phyloP scores from a whole-genome alignment of 129 eudicot genomes.

The Deinandra increscens region DNA sequence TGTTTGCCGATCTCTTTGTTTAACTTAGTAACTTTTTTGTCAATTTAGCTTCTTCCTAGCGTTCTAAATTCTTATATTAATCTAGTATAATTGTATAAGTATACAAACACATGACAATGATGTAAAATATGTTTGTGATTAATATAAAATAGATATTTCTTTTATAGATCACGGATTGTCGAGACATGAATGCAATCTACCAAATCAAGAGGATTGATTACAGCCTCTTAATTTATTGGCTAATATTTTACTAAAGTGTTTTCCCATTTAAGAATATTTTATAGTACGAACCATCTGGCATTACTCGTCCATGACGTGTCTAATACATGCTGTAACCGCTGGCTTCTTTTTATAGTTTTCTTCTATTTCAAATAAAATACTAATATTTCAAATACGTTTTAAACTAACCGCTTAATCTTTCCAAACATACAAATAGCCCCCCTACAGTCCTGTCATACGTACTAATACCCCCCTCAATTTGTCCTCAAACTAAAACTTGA shows the following conservation, averaged over 20 bases:
- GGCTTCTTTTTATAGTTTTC: slow-evolving; percentile 12
- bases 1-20: no score
- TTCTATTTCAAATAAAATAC: slow-evolving; percentile 15
- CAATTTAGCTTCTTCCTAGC: no score
- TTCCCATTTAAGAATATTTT: background rate
- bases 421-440: slow-evolving; percentile 12
- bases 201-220: slow-evolving; percentile 17
- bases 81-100: no score
- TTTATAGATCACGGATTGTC: background rate
- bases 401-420: background rate
- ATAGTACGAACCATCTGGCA: slow-evolving; percentile 20
- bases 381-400: background rate
- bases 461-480: background rate
- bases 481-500: background rate
- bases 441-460: background rate
- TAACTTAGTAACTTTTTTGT: no score
- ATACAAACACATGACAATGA: background rate
- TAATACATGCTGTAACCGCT: slow-evolving; percentile 22
- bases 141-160: background rate
- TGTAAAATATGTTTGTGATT: background rate
- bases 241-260: background rate
- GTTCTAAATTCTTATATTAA: no score
- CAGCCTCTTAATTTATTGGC: background rate
- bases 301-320: slow-evolving; percentile 31
- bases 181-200: slow-evolving; percentile 1